Evolutionary conservation across 179 eudicot genomes (phyloP).

Genomic region (Silene noctiflora): DNA sequence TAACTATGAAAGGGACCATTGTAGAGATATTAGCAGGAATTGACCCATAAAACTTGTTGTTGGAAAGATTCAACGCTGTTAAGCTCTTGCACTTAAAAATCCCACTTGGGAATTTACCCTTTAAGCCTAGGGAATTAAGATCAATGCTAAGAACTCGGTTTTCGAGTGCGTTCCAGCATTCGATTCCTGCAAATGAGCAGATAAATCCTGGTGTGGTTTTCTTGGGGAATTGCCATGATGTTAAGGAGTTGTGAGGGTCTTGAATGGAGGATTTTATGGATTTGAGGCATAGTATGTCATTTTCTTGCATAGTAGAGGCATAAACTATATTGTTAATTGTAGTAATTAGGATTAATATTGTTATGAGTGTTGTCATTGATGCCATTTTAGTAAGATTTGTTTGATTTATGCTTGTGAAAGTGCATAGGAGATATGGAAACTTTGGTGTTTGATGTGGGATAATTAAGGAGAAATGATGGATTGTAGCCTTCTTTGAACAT

Average conservation of each 20-base stretch:
- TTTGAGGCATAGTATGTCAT: slow-evolving; percentile 21
- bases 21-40: slow-evolving; percentile 20
- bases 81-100: slow-evolving; percentile 9
- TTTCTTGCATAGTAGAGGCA: slow-evolving; percentile 12
- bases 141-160: slow-evolving; percentile 18
- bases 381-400: not conserved
- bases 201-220: slow-evolving; percentile 16
- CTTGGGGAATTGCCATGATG: slow-evolving; percentile 17
- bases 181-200: slow-evolving; percentile 18
- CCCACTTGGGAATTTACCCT: slow-evolving; percentile 21
- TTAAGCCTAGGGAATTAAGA: slow-evolving; percentile 17
- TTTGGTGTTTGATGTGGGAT: not conserved
- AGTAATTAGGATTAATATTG: not conserved
- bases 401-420: too few species aligned
- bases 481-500: not conserved
- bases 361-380: not conserved
- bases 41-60: slow-evolving; percentile 22
- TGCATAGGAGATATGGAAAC: too few species aligned
- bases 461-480: not conserved
- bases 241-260: slow-evolving; percentile 23
- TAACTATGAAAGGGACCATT: slow-evolving; percentile 16
- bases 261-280: slow-evolving; percentile 22
- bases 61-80: slow-evolving; percentile 7
- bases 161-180: slow-evolving; percentile 19
- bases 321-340: not conserved